phyloP scores from a whole-genome alignment of 768 basidiomycete genomes.

The Phallus indusiatus region DNA sequence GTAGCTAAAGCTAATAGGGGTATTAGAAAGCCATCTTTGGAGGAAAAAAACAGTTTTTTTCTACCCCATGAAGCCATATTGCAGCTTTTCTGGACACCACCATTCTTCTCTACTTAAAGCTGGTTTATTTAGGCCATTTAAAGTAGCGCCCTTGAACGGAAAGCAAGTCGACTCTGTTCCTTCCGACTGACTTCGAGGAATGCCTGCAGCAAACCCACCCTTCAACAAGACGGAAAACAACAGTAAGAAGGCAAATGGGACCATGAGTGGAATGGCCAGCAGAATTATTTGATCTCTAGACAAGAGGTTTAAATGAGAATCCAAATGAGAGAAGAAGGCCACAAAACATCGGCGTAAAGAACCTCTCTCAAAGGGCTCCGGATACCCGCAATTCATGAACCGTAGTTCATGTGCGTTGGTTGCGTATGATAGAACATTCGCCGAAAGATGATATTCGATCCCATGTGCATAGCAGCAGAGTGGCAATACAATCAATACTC shows the following conservation, averaged over 20 bases:
- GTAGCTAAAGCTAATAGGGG: conserved; percentile 7
- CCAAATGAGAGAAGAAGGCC: too few species aligned
- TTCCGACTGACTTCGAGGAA: not conserved
- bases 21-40: not conserved
- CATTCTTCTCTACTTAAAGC: not conserved
- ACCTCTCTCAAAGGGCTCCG: too few species aligned
- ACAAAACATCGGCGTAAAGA: too few species aligned
- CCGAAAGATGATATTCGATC: too few species aligned
- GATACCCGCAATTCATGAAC: too few species aligned
- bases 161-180: not conserved
- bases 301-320: too few species aligned
- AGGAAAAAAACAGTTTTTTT: not conserved
- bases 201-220: not conserved
- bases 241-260: not conserved
- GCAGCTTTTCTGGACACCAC: conserved; percentile 5
- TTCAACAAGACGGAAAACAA: not conserved
- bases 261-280: not conserved
- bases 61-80: conserved; percentile 11
- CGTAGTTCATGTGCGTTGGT: too few species aligned
- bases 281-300: too few species aligned
- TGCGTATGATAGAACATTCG: too few species aligned
- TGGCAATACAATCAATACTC: too few species aligned
- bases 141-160: conserved; percentile 1
- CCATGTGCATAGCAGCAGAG: too few species aligned
- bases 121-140: not conserved